Evolutionary conservation across 2,329 filamentous ascomycete genomes (phyloP), one percentile per base, ranked within the genome.

Genomic region (Huntiella bhutanensis): DNA sequence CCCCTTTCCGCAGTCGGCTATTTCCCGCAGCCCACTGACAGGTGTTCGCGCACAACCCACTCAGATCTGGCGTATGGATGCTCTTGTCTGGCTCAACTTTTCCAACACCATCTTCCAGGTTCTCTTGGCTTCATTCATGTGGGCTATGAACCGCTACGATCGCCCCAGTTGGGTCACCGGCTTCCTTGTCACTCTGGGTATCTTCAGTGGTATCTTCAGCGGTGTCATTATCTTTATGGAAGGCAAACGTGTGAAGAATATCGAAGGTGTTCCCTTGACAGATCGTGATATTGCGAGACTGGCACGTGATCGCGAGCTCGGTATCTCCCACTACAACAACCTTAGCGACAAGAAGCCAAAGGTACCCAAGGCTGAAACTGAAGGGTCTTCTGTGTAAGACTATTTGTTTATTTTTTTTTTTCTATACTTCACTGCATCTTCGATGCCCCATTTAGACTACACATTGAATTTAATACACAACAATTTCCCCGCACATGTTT

Each of bases 121-220:
- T 35, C 69, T 75, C 13, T 68, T 93, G 2, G 80, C 76, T 6
- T 78, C 72, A 3, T 81, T 85, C 62, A 92, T 93, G 85, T 92
- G 82, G 82, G 77, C 73, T 2, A 66, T 82, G 60, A 81, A 83
- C 56, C 67, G 82, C 16, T 78, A 77, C 55, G 63, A 80, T 16
- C 68, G 85, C n/a, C 83, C 85, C 0, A 71, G 73, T 16, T 92
- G 83, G 83, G 72, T 77, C 8, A 87, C 82, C 0, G 85, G 83
- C 1, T 61, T 86, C 0, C 84, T 91, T 56, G 80, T 93, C 13
- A 80, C 73, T 2, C 57, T 88, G 4, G 84, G 76, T 2, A 67
- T 77, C 15, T 75, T 80, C 4, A 80, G 79, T 5, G 80, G 70
- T 12, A 57, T 73, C 16, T 56, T 73, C 13, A 83, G 75, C 12